Base-by-base conservation (phyloP, 2,329 filamentous ascomycete genomes). In the Xylariaceae sp. region DNA sequence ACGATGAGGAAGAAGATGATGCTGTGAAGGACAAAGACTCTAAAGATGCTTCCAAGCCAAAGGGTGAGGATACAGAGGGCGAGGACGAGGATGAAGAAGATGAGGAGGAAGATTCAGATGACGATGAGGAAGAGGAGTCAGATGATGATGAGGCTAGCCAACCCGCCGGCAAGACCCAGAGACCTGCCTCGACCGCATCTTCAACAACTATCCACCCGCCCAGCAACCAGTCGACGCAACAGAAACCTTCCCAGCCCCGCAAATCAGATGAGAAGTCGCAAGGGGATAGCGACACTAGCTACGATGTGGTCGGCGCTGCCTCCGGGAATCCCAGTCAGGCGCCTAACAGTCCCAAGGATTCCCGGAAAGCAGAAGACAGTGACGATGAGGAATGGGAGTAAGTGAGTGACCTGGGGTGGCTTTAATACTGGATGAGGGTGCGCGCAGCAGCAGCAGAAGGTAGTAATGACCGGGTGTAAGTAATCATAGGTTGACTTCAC, bases 241-340 rank as follows among this genome's bases (percentile, higher is more conserved):
- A 83, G 47, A 89, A 89, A 71, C 79, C 85, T 30, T 72, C 74
- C 32, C 83, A 88, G 63, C 75, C 84, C 19, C 85, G 89, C 47
- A 83, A 80, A 65, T 95, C 91, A 30, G 91, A 96, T 67, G 87
- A 91, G 70, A 91, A 92, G 70, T 95, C 89, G 30, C 88, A 94
- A 63, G 85, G 91, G 6, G 94, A 94, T 65, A 96, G 92, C 69
- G 94, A 99, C 65, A 89, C 89, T 19, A 96, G 91, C 74, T 99
- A 99, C 70, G 94, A 99, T 70, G 80, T 99, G 35, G 90, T 99
- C 45, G 87, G 88, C 6, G 85, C 86, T 4, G 77, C 84, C 45
- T 91, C 88, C 50, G 88, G 88, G 47, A 81, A 83, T 44, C 84
- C 86, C 39, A 96, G 89, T 70, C 87, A 88, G 61, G 86, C 90